A percentile compares a stretch with the other conserved stretches of the same genome.
Conservation (phyloP, 345 rosid species). For the Anacardium occidentale region DNA sequence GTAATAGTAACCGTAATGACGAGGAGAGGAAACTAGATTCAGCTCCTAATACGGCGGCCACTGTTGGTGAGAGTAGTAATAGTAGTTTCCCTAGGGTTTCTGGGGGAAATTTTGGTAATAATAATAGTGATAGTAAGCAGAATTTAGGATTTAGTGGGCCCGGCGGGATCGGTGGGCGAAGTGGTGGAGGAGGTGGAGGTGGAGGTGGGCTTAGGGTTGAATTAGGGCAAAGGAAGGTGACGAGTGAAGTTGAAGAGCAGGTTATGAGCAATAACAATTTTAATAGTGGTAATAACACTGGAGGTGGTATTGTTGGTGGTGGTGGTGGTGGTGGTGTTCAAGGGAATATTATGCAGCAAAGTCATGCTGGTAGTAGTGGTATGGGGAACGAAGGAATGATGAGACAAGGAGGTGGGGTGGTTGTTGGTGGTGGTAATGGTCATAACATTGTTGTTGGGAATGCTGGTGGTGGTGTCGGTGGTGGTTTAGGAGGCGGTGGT, state of each 20-base stretch:
- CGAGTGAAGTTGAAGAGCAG: conserved; percentile 36
- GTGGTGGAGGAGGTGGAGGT: conserved; percentile 25
- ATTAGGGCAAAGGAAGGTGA: conserved; percentile 42
- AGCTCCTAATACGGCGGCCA: conserved; percentile 19
- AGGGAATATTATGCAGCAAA: conserved; percentile 33
- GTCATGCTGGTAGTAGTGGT: conserved; percentile 20
- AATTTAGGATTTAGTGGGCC: conserved; percentile 38
- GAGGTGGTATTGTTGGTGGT: neutral
- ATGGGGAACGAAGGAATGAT: conserved; percentile 37
- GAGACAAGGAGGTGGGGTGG: conserved; percentile 38
- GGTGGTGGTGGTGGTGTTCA: conserved; percentile 19
- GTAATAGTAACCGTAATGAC: conserved; percentile 12
- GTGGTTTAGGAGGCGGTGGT: conserved; percentile 27
- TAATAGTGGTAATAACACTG: neutral
- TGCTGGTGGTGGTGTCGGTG: conserved; percentile 24
- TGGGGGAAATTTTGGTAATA: conserved; percentile 35
- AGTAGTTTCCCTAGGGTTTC: conserved; percentile 29
- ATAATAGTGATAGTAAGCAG: neutral
- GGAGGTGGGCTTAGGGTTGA: conserved; percentile 66
- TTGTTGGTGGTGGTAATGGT: conserved; percentile 34
- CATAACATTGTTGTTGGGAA: conserved; percentile 23
- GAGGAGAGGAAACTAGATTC: conserved; percentile 27
- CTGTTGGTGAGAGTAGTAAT: conserved; percentile 38
- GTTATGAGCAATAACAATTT: conserved; percentile 25
- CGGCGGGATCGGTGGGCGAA: conserved; percentile 30